These are phyloP conservation scores for Coleophoma cylindrospora DNA, from an alignment of 2,329 filamentous ascomycete species.

Conservation along the genomic window DNA sequence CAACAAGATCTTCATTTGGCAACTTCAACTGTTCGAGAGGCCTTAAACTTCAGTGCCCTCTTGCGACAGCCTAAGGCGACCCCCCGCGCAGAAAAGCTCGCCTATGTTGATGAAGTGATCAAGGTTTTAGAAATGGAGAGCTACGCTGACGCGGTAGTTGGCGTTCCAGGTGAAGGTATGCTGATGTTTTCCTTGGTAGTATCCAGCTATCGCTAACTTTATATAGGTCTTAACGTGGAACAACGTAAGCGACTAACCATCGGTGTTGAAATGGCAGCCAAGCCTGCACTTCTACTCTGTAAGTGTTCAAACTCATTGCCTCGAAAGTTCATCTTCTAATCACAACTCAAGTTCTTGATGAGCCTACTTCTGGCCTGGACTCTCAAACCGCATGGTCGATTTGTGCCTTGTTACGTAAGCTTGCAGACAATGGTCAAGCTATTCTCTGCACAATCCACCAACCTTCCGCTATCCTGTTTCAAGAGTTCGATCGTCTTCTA, in stretches of 20 bases:
- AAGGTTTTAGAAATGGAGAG: constrained; percentile 85
- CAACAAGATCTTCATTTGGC: constrained; percentile 86
- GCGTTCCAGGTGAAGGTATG: constrained; percentile 73
- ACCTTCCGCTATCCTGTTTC: constrained; percentile 92
- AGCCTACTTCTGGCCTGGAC: constrained; percentile 91
- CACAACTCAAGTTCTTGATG: constrained; percentile 60
- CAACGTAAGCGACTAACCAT: constrained; percentile 79
- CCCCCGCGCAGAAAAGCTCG: constrained; percentile 71
- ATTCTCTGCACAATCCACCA: constrained; percentile 98
- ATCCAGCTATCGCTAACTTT: too few species aligned
- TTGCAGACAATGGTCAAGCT: constrained; percentile 83
- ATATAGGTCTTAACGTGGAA: constrained; percentile 58
- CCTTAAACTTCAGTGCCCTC: constrained; percentile 77
- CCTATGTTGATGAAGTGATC: constrained; percentile 87
- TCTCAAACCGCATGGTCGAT: constrained; percentile 93
- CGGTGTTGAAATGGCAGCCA: constrained; percentile 88
- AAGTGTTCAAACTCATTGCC: too few species aligned
- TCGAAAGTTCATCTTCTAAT: too few species aligned
- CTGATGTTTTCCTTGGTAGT: too few species aligned
- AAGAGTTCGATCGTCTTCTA: constrained; percentile 78
- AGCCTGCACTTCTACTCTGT: constrained; percentile 78
- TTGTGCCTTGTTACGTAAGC: constrained; percentile 78
- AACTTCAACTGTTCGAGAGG: constrained; percentile 83
- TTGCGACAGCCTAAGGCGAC: constrained; percentile 77
- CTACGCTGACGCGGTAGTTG: constrained; percentile 86